Percentiles rank a stretch among this genome's conserved stretches.
Evolutionary conservation across 225 moss, liverwort and hornwort genomes (phyloP).

Genomic region (Asterella californica): DNA sequence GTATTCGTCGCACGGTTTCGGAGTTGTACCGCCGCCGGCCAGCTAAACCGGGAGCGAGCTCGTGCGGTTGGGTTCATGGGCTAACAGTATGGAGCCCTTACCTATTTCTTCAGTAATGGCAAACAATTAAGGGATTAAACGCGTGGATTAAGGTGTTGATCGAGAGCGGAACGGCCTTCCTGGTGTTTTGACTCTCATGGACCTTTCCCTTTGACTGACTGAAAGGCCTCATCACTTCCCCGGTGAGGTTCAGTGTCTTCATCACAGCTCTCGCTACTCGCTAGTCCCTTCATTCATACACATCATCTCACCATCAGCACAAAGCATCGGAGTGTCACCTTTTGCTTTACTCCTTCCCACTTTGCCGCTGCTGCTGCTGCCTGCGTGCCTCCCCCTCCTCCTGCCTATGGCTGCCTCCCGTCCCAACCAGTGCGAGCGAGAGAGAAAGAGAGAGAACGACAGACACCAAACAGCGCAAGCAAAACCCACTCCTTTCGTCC

Average conservation of each 20-base stretch:
- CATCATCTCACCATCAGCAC: constrained; percentile 15
- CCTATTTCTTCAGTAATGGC: not conserved
- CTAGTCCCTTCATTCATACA: not conserved
- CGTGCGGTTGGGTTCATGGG: constrained; percentile 1
- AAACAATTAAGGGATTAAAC: not conserved
- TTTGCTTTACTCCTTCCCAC: not conserved
- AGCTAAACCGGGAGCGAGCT: constrained; percentile 24
- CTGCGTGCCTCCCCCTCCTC: not conserved
- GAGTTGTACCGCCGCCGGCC: constrained; percentile 21
- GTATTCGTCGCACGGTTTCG: constrained; percentile 17
- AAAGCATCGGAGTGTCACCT: not conserved
- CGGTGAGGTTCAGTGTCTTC: constrained; percentile 17
- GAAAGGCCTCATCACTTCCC: not conserved
- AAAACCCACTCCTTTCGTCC: not conserved
- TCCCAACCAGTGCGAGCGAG: not conserved
- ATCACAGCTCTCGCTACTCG: not conserved
- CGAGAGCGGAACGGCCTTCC: not conserved
- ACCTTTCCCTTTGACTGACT: constrained; percentile 30
- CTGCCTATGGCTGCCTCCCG: too few relatives aligned
- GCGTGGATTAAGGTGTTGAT: not conserved
- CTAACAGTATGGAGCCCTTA: not conserved
- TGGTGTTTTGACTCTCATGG: constrained; percentile 21
- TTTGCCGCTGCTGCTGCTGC: too few relatives aligned
- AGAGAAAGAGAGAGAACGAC: not conserved
- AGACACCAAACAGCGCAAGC: not conserved